Base-by-base conservation (phyloP, 805 yeast genomes). In the Candida nonsorbophila region DNA sequence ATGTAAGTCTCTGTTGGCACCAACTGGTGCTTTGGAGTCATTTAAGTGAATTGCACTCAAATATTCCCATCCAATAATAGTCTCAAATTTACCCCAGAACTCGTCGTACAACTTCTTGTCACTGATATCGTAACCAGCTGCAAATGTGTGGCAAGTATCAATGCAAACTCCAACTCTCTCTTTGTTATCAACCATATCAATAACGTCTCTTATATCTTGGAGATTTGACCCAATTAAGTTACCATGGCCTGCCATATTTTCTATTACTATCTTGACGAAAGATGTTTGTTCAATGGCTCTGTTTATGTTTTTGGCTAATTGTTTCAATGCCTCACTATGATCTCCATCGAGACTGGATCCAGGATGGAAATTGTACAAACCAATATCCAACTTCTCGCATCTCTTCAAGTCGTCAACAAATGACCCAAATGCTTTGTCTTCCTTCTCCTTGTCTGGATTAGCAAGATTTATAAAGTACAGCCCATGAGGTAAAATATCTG, bases 241-340 rank as follows among this genome's bases (percentile, higher is more conserved):
- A 3, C 95, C 96, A 44, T 86, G 94, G 7, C 98, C 98, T 2
- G 98, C 96, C 98, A 92, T 92, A 49, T 90, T 92, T 49, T 92
- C 98, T 35, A 92, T 68, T 8, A 92, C 94, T 24, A 92, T 78
- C 47, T 81, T 88, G 18, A 92, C 97, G 49, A 76, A 80, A 5
- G 59, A 45, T 0, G 98, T 92, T 33, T 75, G 77, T 15, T 57
- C 55, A 27, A 84, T 79, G 4, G 95, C 97, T 26, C 59, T 67
- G 53, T 92, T 90, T 39, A 92, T 79, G 42, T 82, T 81, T 14
- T 67, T 64, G 0, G 97, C 97, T 40, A 92, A 62, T 34, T 77
- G 74, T 29, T 57, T 58, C 21, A 88, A 56, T 1, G 94, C 86
- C 12, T 63, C 72, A 4, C 55, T 49, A 46, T 80, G 84, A 47